Evolutionary conservation across 2,329 filamentous ascomycete genomes (phyloP).

Genomic region (Exophiala sideris): DNA sequence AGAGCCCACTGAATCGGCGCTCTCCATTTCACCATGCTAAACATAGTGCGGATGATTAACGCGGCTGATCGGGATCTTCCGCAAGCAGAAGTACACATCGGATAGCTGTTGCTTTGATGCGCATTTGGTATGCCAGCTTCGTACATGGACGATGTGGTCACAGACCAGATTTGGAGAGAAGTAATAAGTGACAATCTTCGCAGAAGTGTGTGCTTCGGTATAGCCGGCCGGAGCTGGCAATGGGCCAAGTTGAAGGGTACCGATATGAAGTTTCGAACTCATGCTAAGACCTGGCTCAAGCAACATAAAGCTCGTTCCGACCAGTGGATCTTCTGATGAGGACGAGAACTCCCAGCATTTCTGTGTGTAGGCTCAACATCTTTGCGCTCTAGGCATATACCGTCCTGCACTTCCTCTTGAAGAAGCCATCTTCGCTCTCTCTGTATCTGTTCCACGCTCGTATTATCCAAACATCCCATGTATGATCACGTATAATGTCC

Average conservation of each 20-base stretch:
- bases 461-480: conserved; percentile 55
- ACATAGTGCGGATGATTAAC: conserved; percentile 63
- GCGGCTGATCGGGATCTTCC: conserved; percentile 58
- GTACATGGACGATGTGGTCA: conserved; percentile 29
- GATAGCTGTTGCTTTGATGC: conserved; percentile 53
- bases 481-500: conserved; percentile 59
- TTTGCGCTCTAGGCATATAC: conserved; percentile 23
- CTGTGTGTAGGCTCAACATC: conserved; percentile 18
- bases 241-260: conserved; percentile 20
- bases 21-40: conserved; percentile 50
- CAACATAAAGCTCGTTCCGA: conserved; percentile 26
- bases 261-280: conserved; percentile 17
- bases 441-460: conserved; percentile 33
- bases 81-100: conserved; percentile 45
- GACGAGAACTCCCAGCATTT: conserved; percentile 16
- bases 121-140: conserved; percentile 45
- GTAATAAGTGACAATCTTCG: conserved; percentile 33
- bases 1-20: conserved; percentile 48
- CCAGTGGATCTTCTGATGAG: conserved; percentile 25
- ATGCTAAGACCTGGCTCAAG: conserved; percentile 25
- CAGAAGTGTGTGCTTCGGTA: conserved; percentile 4
- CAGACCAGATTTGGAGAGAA: conserved; percentile 39
- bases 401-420: conserved; percentile 4
- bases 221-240: conserved; percentile 25
- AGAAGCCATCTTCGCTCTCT: conserved; percentile 49